Evolutionary conservation across 495 filamentous ascomycete species (phyloP).

Genomic region (Parmelia sp.): DNA sequence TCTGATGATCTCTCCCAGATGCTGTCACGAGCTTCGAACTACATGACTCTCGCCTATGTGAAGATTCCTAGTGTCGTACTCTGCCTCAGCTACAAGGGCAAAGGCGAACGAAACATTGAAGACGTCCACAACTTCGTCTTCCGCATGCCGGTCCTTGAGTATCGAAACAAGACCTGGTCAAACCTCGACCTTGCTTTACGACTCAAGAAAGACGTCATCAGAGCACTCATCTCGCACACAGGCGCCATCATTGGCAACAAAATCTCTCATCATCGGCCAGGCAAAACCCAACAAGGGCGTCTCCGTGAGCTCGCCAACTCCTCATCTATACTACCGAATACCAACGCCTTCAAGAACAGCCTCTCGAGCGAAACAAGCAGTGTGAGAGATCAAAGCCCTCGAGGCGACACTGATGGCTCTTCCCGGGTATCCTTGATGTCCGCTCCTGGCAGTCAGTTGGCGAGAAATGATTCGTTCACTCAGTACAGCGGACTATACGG

Average conservation of each 20-base stretch:
- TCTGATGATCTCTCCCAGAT: slow-evolving; percentile 97
- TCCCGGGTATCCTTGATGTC: slow-evolving; percentile 11
- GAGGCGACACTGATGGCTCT: slow-evolving; percentile 1
- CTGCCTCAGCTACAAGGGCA: slow-evolving; percentile 94
- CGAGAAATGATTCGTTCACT: slow-evolving; percentile 23
- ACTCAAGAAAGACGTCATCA: slow-evolving; percentile 89
- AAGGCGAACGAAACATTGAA: slow-evolving; percentile 86
- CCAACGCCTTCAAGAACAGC: slow-evolving; percentile 41
- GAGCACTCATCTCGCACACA: slow-evolving; percentile 88
- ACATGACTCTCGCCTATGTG: slow-evolving; percentile 94
- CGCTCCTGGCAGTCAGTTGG: slow-evolving; percentile 15
- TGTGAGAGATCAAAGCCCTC: slow-evolving; percentile 20
- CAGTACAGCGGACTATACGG: slow-evolving; percentile 7
- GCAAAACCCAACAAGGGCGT: slow-evolving; percentile 67
- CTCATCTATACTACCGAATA: slow-evolving; percentile 43
- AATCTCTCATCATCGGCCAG: slow-evolving; percentile 78
- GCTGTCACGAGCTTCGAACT: slow-evolving; percentile 90
- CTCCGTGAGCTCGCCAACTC: slow-evolving; percentile 68
- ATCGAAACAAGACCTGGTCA: slow-evolving; percentile 97
- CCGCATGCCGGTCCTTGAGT: slow-evolving; percentile 88
- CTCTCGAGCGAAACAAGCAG: slow-evolving; percentile 26
- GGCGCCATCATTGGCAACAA: slow-evolving; percentile 98
- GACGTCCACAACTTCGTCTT: slow-evolving; percentile 98
- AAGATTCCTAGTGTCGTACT: slow-evolving; percentile 91
- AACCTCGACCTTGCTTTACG: slow-evolving; percentile 89